phyloP scores from a whole-genome alignment of 2,329 filamentous ascomycete genomes.

The Botrytis fabae region DNA sequence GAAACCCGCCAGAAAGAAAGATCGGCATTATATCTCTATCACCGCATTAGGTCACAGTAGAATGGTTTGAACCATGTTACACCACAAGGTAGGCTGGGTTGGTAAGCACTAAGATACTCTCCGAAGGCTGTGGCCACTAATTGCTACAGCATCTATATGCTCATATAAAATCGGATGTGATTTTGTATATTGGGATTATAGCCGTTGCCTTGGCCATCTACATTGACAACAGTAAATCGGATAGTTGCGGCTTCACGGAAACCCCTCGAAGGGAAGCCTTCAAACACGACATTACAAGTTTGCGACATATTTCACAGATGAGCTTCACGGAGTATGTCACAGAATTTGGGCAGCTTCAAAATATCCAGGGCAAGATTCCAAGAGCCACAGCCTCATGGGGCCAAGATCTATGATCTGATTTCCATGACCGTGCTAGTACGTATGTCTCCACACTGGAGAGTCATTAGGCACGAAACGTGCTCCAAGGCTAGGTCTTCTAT shows the following conservation, averaged over 20 bases:
- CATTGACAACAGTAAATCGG: not conserved
- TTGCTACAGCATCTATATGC: not conserved
- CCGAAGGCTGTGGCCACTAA: not conserved
- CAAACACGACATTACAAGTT: not conserved
- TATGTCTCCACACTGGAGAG: slow-evolving; percentile 14
- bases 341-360: not conserved
- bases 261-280: not conserved
- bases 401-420: slow-evolving; percentile 2
- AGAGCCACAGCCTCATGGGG: slow-evolving; percentile 16
- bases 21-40: slow-evolving; percentile 18
- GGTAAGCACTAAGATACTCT: not conserved
- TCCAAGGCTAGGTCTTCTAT: not conserved
- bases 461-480: slow-evolving; percentile 18
- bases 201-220: not conserved
- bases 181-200: not conserved
- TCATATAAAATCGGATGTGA: not conserved
- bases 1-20: slow-evolving; percentile 13
- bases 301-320: not conserved
- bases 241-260: not conserved
- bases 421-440: slow-evolving; percentile 2
- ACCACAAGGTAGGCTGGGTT: not conserved
- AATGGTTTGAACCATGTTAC: slow-evolving; percentile 11
- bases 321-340: not conserved
- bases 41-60: slow-evolving; percentile 15
- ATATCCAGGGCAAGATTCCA: not conserved